phyloP scores from a whole-genome alignment of 257 asterid genomes.

The Jasminum sambac region DNA sequence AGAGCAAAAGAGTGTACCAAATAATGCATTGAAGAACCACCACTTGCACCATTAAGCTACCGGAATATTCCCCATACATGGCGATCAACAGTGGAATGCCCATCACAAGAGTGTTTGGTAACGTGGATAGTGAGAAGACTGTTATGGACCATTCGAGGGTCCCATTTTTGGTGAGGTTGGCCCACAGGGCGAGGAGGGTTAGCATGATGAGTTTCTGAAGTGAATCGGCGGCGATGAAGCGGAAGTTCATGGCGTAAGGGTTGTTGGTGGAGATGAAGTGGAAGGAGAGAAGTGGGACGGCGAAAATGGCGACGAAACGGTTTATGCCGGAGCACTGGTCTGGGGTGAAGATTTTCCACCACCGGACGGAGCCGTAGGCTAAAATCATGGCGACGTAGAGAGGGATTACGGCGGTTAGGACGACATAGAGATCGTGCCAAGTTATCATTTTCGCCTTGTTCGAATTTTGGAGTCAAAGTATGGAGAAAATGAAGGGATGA shows the following conservation, averaged over 20 bases:
- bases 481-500: neutral
- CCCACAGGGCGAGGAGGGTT: constrained; percentile 24
- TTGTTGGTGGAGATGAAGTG: constrained; percentile 34
- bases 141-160: constrained; percentile 36
- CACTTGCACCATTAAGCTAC: constrained; percentile 15
- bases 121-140: constrained; percentile 29
- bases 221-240: constrained; percentile 35
- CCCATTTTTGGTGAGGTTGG: constrained; percentile 30
- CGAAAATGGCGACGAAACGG: constrained; percentile 33
- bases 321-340: constrained; percentile 40
- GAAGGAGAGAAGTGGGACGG: constrained; percentile 31
- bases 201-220: constrained; percentile 31
- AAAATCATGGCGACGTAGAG: constrained; percentile 38
- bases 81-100: constrained; percentile 35
- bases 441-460: constrained; percentile 24
- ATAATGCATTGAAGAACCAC: constrained; percentile 22
- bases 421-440: constrained; percentile 34
- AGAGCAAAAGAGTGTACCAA: constrained; percentile 22
- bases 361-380: constrained; percentile 40
- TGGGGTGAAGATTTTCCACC: constrained; percentile 42
- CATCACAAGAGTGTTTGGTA: constrained; percentile 34
- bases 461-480: neutral
- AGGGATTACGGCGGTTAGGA: constrained; percentile 34
- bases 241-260: constrained; percentile 34
- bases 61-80: constrained; percentile 23